A percentile compares a stretch with the other conserved stretches of the same genome.
Evolutionary conservation across 1,139 yeast species (phyloP).

Genomic region (Suhomyces chickasaworum): DNA sequence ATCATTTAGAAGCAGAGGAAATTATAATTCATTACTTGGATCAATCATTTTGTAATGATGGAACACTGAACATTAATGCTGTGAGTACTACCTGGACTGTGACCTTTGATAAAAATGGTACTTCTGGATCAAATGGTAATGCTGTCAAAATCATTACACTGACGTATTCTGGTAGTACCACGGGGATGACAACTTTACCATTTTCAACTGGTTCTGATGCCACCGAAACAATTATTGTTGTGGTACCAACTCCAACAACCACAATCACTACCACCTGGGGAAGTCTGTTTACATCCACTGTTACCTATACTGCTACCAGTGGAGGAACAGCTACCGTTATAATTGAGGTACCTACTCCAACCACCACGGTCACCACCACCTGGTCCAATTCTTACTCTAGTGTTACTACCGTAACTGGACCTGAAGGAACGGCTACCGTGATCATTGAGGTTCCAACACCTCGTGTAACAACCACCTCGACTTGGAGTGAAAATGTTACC

Average conservation of each 20-base stretch:
- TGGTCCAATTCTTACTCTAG: slow-evolving; percentile 6
- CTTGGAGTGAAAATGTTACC: slow-evolving; percentile 13
- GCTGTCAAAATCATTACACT: slow-evolving; percentile 25
- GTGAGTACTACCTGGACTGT: slow-evolving; percentile 8
- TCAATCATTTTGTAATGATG: slow-evolving; percentile 19
- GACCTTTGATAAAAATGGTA: slow-evolving; percentile 15
- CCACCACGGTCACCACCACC: slow-evolving; percentile 6
- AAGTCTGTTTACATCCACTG: slow-evolving; percentile 10
- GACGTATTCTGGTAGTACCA: slow-evolving; percentile 28
- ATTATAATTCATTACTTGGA: slow-evolving; percentile 17
- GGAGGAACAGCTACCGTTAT: slow-evolving; percentile 20
- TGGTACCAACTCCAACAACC: slow-evolving; percentile 19
- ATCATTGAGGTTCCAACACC: slow-evolving; percentile 23
- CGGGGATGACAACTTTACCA: slow-evolving; percentile 25
- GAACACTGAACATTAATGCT: background rate
- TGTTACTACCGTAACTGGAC: slow-evolving; percentile 14
- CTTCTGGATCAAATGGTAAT: slow-evolving; percentile 25
- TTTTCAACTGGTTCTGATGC: slow-evolving; percentile 9
- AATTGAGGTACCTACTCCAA: slow-evolving; percentile 3
- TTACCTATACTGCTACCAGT: slow-evolving; percentile 13
- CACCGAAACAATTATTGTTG: slow-evolving; percentile 17
- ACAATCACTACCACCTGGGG: slow-evolving; percentile 17
- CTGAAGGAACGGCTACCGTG: slow-evolving; percentile 21
- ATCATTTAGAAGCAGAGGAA: slow-evolving; percentile 12
- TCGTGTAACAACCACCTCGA: slow-evolving; percentile 14